Evolutionary conservation across 805 yeast genomes (phyloP).

Genomic region (Gaillardinia entomophila): DNA sequence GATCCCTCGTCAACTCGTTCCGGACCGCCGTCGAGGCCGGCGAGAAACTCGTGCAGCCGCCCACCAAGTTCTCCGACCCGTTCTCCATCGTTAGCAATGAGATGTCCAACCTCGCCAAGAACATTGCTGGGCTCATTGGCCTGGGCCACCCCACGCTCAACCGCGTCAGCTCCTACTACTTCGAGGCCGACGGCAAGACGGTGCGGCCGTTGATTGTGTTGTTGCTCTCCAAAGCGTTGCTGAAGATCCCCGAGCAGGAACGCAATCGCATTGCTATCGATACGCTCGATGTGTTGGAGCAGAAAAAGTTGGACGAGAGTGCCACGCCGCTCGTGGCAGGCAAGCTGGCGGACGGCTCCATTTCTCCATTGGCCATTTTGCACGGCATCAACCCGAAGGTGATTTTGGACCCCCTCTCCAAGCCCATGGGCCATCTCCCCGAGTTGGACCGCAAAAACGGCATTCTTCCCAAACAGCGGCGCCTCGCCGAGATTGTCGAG

Average conservation of each 20-base stretch:
- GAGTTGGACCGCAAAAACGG: slow-evolving; percentile 57
- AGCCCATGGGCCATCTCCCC: slow-evolving; percentile 71
- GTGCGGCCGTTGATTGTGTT: slow-evolving; percentile 88
- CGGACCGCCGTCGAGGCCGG: slow-evolving; percentile 65
- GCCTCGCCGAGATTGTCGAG: slow-evolving; percentile 95
- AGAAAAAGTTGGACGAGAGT: slow-evolving; percentile 11
- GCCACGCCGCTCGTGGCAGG: slow-evolving; percentile 57
- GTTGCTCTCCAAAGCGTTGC: slow-evolving; percentile 73
- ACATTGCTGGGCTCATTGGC: slow-evolving; percentile 82
- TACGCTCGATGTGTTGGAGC: slow-evolving; percentile 58
- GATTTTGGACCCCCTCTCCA: slow-evolving; percentile 75
- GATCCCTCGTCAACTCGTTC: slow-evolving; percentile 22
- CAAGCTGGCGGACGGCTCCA: slow-evolving; percentile 52
- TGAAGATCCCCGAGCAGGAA: slow-evolving; percentile 63
- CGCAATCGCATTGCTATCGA: slow-evolving; percentile 63
- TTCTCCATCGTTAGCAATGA: slow-evolving; percentile 87
- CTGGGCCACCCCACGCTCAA: slow-evolving; percentile 92
- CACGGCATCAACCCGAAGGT: slow-evolving; percentile 88
- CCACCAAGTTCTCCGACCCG: slow-evolving; percentile 63
- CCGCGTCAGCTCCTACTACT: slow-evolving; percentile 89
- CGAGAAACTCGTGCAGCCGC: slow-evolving; percentile 67
- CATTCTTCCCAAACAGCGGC: slow-evolving; percentile 87
- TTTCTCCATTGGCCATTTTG: slow-evolving; percentile 76
- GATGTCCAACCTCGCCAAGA: slow-evolving; percentile 82
- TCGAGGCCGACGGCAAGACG: slow-evolving; percentile 94